These are phyloP conservation scores for Xerocomellus dryophilus DNA, from an alignment of 768 basidiomycete genomes.

Conservation along the genomic window DNA sequence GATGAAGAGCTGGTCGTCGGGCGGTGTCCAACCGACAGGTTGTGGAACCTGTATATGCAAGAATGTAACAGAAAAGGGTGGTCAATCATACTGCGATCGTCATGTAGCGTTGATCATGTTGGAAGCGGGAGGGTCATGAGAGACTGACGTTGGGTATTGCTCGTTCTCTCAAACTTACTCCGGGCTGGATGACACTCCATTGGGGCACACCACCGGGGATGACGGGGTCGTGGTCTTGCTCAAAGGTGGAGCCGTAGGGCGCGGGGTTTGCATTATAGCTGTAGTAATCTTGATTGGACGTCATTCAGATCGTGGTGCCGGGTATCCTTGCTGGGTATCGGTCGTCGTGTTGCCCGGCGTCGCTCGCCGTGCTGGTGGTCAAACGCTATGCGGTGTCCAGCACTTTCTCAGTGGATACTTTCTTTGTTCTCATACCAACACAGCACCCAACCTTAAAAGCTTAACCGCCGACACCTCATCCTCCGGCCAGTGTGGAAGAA, in stretches of 20 bases:
- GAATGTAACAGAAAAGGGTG: conserved; percentile 14
- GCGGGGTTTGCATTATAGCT: conserved; percentile 13
- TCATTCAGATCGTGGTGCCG: conserved; percentile 18
- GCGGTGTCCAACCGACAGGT: conserved; percentile 61
- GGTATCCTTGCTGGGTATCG: conserved; percentile 22
- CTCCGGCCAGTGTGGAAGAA: too few relatives aligned
- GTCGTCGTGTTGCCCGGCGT: neutral
- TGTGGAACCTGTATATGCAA: conserved; percentile 55
- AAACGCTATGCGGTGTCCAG: neutral
- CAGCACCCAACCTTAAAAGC: neutral
- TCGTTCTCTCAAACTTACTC: conserved; percentile 30
- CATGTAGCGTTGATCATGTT: conserved; percentile 14
- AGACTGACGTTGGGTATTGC: conserved; percentile 33
- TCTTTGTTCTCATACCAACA: conserved; percentile 4
- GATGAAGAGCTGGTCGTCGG: conserved; percentile 71
- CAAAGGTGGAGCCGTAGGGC: conserved; percentile 6
- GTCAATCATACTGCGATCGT: conserved; percentile 29
- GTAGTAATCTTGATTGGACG: conserved; percentile 28
- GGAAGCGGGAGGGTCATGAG: conserved; percentile 9
- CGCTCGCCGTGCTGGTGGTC: conserved; percentile 7
- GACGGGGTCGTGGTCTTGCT: conserved; percentile 33
- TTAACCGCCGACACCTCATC: neutral
- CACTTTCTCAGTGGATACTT: neutral
- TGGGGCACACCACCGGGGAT: conserved; percentile 24
- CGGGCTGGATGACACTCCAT: conserved; percentile 19